Percentiles rank a stretch among this genome's conserved stretches.
Evolutionary conservation across 306 rosid species (phyloP).

Genomic region (Rubus idaeus): DNA sequence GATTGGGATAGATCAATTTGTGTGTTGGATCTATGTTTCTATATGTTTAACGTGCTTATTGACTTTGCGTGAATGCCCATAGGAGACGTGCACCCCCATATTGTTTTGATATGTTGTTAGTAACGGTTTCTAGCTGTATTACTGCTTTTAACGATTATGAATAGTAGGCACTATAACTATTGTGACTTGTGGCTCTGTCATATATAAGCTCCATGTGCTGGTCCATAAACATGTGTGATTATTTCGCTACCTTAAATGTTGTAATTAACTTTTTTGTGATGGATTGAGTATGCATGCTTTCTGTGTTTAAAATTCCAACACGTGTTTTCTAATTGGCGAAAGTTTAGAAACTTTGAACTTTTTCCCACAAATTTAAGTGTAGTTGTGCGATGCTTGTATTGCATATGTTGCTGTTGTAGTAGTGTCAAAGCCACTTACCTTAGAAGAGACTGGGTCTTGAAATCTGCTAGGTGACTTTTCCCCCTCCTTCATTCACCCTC

Average conservation of each 20-base stretch:
- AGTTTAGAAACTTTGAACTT: neutral
- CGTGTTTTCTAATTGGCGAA: neutral
- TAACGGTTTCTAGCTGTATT: slow-evolving; percentile 4
- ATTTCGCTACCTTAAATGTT: neutral
- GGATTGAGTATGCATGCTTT: neutral
- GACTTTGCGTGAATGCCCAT: neutral
- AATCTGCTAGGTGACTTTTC: neutral
- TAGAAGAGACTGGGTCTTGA: neutral
- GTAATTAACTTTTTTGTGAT: neutral
- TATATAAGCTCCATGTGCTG: neutral
- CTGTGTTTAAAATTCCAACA: neutral
- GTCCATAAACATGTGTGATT: neutral
- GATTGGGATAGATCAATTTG: neutral
- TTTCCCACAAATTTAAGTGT: neutral
- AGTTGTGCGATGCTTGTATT: neutral
- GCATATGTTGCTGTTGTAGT: neutral
- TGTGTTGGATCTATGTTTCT: neutral
- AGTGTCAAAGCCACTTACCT: neutral
- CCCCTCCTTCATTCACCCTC: no score
- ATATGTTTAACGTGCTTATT: neutral
- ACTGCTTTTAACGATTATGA: neutral
- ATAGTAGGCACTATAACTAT: neutral
- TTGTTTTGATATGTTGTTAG: slow-evolving; percentile 5
- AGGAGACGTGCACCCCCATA: neutral
- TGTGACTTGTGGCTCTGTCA: neutral